Percentiles rank a stretch among this genome's conserved stretches.
Conservation (phyloP, 495 filamentous ascomycete genomes). For the Stereocaulon alpinum region DNA sequence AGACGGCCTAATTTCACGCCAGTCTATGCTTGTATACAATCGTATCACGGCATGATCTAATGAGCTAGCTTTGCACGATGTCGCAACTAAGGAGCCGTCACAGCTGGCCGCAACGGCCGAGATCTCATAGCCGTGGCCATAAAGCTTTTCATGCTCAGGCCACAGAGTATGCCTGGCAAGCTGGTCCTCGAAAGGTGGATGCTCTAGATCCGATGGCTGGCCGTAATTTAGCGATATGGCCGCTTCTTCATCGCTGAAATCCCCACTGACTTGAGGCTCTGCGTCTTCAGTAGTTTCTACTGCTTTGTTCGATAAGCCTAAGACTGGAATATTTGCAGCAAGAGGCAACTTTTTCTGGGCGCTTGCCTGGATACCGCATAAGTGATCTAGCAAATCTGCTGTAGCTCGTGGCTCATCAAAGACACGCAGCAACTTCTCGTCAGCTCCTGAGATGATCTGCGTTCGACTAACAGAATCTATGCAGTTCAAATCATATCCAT, state of each 20-base stretch:
- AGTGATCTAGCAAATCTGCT: slow-evolving; percentile 56
- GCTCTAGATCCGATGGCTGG: slow-evolving; percentile 35
- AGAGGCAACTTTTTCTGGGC: slow-evolving; percentile 53
- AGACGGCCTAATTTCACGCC: slow-evolving; percentile 80
- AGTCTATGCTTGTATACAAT: slow-evolving; percentile 71
- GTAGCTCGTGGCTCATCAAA: slow-evolving; percentile 85
- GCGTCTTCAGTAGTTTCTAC: slow-evolving; percentile 50
- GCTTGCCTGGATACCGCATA: slow-evolving; percentile 49
- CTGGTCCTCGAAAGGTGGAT: slow-evolving; percentile 82
- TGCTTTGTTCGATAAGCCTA: slow-evolving; percentile 95
- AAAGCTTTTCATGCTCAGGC: slow-evolving; percentile 94
- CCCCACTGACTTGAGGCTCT: slow-evolving; percentile 28
- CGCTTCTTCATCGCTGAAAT: slow-evolving; percentile 21
- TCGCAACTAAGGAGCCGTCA: slow-evolving; percentile 66
- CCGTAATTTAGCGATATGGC: slow-evolving; percentile 22
- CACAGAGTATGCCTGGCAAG: slow-evolving; percentile 85
- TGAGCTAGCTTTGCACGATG: slow-evolving; percentile 87
- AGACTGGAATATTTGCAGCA: slow-evolving; percentile 83
- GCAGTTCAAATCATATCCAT: slow-evolving; percentile 97
- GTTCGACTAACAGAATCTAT: slow-evolving; percentile 59
- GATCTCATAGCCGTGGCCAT: slow-evolving; percentile 98
- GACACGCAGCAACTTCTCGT: slow-evolving; percentile 92
- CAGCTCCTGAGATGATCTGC: slow-evolving; percentile 88
- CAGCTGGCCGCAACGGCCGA: slow-evolving; percentile 75
- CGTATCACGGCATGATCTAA: slow-evolving; percentile 91